A percentile compares a stretch with the other conserved stretches of the same genome.
Evolutionary conservation across 208 protist species (phyloP).

Genomic region (Acanthamoeba healyi): DNA sequence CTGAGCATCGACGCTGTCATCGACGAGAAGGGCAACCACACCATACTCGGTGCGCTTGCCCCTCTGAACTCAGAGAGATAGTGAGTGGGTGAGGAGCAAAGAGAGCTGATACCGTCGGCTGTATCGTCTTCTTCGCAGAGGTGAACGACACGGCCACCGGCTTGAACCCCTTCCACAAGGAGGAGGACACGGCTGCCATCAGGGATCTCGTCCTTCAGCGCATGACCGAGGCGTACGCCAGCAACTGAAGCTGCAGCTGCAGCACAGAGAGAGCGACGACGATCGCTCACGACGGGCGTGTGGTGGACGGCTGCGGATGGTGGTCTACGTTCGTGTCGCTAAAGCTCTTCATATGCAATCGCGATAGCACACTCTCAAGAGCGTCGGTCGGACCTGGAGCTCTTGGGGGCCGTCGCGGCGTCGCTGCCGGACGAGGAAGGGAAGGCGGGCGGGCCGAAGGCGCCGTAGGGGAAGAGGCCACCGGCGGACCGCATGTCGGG

Average conservation of each 20-base stretch:
- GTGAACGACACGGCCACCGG: conserved; percentile 79
- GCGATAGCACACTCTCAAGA: background rate
- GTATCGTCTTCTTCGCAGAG: conserved; percentile 3
- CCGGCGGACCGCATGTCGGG: too few species aligned
- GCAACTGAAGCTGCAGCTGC: background rate
- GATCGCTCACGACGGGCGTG: too few species aligned
- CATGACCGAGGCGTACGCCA: conserved; percentile 60
- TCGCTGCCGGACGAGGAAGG: background rate
- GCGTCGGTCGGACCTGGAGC: background rate
- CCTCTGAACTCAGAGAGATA: too few species aligned
- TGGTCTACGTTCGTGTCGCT: too few species aligned
- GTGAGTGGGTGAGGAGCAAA: too few species aligned
- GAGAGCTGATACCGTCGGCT: too few species aligned
- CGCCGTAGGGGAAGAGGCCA: background rate
- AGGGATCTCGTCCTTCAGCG: conserved; percentile 30
- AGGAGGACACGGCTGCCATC: conserved; percentile 75
- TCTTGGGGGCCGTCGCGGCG: background rate
- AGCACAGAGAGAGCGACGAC: too few species aligned
- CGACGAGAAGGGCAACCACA: conserved; percentile 73
- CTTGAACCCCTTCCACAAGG: conserved; percentile 56
- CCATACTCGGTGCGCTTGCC: conserved; percentile 68
- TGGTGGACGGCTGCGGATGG: too few species aligned
- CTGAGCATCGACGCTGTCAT: conserved; percentile 77
- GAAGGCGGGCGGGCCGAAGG: background rate
- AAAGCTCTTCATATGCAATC: too few species aligned